Conservation (phyloP, 306 rosid species). For the Comarum palustre region DNA sequence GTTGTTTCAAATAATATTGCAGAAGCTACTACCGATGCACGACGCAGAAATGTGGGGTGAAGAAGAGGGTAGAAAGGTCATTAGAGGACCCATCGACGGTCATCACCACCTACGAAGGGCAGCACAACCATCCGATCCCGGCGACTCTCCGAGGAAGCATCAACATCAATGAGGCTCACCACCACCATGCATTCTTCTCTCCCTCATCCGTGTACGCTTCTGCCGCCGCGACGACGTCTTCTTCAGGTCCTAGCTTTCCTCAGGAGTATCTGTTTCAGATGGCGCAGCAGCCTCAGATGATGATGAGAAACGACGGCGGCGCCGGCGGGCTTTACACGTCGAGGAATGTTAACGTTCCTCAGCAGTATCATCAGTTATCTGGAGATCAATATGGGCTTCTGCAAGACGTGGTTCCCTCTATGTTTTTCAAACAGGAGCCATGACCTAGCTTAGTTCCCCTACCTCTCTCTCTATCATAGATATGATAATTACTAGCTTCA, state of each 20-base stretch:
- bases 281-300: background rate
- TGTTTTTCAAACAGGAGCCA: slow-evolving; percentile 63
- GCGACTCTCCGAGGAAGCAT: slow-evolving; percentile 53
- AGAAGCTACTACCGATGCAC: slow-evolving; percentile 91
- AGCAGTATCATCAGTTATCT: slow-evolving; percentile 33
- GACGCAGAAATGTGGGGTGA: slow-evolving; percentile 75
- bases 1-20: background rate
- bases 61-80: slow-evolving; percentile 84
- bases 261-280: slow-evolving; percentile 4
- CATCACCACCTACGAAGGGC: slow-evolving; percentile 83
- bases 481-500: slow-evolving; percentile 8
- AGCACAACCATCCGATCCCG: slow-evolving; percentile 84
- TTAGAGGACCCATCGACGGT: slow-evolving; percentile 66
- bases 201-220: slow-evolving; percentile 25
- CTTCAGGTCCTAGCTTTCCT: background rate
- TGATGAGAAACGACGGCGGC: slow-evolving; percentile 13
- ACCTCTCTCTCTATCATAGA: background rate
- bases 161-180: slow-evolving; percentile 39
- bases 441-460: background rate
- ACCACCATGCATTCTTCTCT: slow-evolving; percentile 43
- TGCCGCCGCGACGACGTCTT: background rate
- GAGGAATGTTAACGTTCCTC: slow-evolving; percentile 2
- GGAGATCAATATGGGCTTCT: slow-evolving; percentile 55
- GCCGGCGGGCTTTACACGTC: background rate
- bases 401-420: slow-evolving; percentile 69